These are phyloP conservation scores for Oenanthe sinensis DNA, from an alignment of 129 eudicot genomes.

Conservation along the genomic window DNA sequence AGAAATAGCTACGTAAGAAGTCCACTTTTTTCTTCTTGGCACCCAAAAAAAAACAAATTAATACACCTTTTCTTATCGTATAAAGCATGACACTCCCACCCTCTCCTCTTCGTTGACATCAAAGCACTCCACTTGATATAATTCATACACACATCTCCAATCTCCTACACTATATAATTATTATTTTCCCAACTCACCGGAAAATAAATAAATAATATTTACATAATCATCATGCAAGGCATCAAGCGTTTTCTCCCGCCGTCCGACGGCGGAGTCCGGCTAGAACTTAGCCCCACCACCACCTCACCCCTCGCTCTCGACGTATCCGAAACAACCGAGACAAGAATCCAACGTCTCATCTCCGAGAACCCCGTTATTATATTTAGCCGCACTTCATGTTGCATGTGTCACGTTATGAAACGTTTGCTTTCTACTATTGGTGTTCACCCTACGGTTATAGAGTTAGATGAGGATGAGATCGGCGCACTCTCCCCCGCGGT, in stretches of 20 bases:
- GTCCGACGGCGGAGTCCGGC: constrained; percentile 59
- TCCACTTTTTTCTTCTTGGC: background rate
- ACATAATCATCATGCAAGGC: constrained; percentile 33
- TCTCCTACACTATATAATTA: background rate
- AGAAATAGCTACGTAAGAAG: background rate
- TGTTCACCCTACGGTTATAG: constrained; percentile 87
- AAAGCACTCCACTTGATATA: background rate
- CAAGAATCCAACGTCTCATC: constrained; percentile 73
- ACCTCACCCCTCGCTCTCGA: constrained; percentile 68
- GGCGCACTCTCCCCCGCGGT: constrained; percentile 29
- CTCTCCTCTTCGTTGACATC: background rate
- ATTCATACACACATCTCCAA: background rate
- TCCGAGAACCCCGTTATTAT: constrained; percentile 73
- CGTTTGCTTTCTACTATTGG: constrained; percentile 55
- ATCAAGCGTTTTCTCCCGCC: constrained; percentile 26
- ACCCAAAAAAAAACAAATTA: background rate
- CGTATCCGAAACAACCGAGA: constrained; percentile 65
- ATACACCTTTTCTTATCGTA: background rate
- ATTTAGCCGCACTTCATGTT: constrained; percentile 70
- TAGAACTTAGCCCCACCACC: constrained; percentile 59
- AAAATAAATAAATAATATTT: background rate
- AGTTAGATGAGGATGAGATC: constrained; percentile 85
- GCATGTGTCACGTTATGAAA: constrained; percentile 99
- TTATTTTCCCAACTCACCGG: constrained; percentile 1
- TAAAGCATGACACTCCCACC: constrained; percentile 10